Evolutionary conservation across 805 yeast genomes (phyloP), one percentile per base, ranked within the genome.

Genomic region (Pichia nanzhaoensis): DNA sequence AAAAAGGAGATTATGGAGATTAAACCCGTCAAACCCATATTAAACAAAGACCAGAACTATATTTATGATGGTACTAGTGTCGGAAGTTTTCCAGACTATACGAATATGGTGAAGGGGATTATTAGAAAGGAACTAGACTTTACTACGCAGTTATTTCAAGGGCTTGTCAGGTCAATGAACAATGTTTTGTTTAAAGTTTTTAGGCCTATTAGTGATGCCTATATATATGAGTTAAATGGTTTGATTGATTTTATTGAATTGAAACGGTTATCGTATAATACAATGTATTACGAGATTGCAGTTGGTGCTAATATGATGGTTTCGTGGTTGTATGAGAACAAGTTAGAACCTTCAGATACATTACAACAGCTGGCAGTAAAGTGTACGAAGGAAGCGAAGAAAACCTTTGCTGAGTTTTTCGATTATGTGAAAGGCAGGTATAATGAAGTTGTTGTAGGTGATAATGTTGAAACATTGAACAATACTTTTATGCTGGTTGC

Each of bases 171-270:
- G 52, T 48, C 60, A 62, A 22, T 63, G 59, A 35, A 71, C 66
- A 48, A 69, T 66, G 10, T 83, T 77, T 1, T 84, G 75, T 60
- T 80, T 75, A 57, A 77, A 70, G 58, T 86, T 80, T 4, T 71
- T 74, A 41, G 78, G 73, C 60, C 45, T 51, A 75, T 36, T 62
- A 42, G 73, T 7, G 66, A 66, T 2, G 67, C 66, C 13, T 75
- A 67, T 52, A 52, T 66, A 3, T 56, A 60, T 38, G 59, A 77
- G 22, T 61, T 70, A 24, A 61, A 63, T 13, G 53, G 55, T 8
- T 65, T 78, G 34, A 51, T 70, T 4, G 57, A 59, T 3, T 63
- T 67, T 37, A 69, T 77, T 7, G 69, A 68, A 35, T 54, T 56
- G 30, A 69, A 73, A 45, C 53, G 72, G 28, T 65, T 66, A 8